Percentiles rank a stretch among this genome's conserved stretches.
Conservation (phyloP, 495 filamentous ascomycete species). For the Penicillium manginii region DNA sequence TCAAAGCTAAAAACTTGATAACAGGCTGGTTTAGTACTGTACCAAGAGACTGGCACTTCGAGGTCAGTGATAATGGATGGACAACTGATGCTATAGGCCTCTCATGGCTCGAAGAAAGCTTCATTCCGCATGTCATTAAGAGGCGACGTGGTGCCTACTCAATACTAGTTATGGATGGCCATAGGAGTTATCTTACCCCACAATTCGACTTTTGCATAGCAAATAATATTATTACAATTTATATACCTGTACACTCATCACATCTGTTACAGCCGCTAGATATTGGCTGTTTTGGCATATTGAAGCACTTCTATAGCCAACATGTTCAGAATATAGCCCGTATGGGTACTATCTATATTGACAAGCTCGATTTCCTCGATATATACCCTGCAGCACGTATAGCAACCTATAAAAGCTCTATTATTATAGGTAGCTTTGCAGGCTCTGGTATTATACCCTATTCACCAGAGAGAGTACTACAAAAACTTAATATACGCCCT, state of each 20-base stretch:
- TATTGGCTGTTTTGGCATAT: neutral
- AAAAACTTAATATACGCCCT: too few relatives aligned
- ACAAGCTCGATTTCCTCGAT: neutral
- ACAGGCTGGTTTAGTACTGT: neutral
- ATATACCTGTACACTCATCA: neutral
- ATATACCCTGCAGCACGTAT: neutral
- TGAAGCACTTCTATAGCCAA: neutral
- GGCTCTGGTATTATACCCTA: neutral
- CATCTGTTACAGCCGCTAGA: neutral
- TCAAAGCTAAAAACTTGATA: neutral
- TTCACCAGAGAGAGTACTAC: too few relatives aligned
- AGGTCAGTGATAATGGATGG: neutral
- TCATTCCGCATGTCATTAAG: neutral
- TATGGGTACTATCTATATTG: neutral
- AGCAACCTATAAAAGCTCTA: neutral
- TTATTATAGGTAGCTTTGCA: neutral
- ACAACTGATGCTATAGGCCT: neutral
- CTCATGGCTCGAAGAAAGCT: neutral
- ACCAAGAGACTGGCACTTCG: neutral
- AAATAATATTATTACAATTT: neutral
- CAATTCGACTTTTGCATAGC: neutral
- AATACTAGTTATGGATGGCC: neutral
- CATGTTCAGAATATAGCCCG: neutral
- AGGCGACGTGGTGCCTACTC: neutral
- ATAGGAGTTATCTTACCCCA: neutral